Evolutionary conservation across 345 rosid species (phyloP).

Genomic region (Eucalyptus tenuipes): DNA sequence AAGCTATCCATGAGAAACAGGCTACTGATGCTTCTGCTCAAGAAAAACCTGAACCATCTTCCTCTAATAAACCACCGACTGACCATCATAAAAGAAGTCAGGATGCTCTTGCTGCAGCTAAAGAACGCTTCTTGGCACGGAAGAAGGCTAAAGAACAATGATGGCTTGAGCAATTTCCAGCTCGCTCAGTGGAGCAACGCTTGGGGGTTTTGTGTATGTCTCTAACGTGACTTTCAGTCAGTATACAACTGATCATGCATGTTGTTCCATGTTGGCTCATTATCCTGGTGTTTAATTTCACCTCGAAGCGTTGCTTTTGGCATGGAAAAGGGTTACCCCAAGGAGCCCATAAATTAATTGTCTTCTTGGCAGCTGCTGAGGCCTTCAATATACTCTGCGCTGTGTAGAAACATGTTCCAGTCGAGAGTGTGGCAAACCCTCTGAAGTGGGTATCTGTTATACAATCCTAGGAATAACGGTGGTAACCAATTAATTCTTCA

Average conservation of each 20-base stretch:
- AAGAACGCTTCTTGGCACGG: slow-evolving; percentile 65
- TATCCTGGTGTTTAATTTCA: not conserved
- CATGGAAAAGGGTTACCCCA: not conserved
- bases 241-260: not conserved
- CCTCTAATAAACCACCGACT: slow-evolving; percentile 16
- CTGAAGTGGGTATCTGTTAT: not conserved
- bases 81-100: slow-evolving; percentile 56
- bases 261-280: not conserved
- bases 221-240: not conserved
- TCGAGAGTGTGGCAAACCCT: not conserved
- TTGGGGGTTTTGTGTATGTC: not conserved
- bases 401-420: not conserved
- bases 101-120: slow-evolving; percentile 69
- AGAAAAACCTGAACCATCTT: slow-evolving; percentile 14
- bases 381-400: not conserved
- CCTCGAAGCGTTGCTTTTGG: not conserved
- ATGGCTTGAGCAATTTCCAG: not conserved
- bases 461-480: not conserved
- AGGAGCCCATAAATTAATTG: not conserved
- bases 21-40: slow-evolving; percentile 5
- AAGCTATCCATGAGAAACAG: slow-evolving; percentile 13
- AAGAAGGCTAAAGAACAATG: slow-evolving; percentile 53
- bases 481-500: not conserved
- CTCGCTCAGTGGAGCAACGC: not conserved
- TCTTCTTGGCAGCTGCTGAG: not conserved